Evolutionary conservation across 2,329 filamentous ascomycete genomes (phyloP), one percentile per base, ranked within the genome.

Genomic region (Teratosphaeriaceae sp.): DNA sequence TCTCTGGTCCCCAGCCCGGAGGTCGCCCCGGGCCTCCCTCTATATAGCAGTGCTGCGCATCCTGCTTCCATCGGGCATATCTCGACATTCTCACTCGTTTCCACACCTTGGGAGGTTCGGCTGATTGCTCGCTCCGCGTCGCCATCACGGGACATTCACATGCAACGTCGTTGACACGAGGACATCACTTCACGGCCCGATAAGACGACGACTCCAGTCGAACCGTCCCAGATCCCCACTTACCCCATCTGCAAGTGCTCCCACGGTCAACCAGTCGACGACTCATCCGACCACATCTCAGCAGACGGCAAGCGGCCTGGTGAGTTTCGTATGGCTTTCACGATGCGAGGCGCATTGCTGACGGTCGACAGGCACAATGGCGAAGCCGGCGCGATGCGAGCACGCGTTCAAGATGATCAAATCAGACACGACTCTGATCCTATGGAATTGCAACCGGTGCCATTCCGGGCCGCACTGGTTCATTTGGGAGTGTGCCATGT

Each of bases 361-460:
- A 34, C 15, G 31, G 15, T 20, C 12, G 3, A 13, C 31, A 34
- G 31, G 20, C 4, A 48, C 47, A 55, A 73, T 73, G 70, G 70
- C 70, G 44, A 66, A 67, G 45, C 65, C 70, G 21, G 67, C 64
- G 43, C 68, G 59, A 56, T 74, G 71, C 63, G 58, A 67, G 38
- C 71, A 74, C 55, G 55, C 55, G 27, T 74, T 71, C 65, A 67
- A 68, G 51, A 63, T 72, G 57, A 70, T 73, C 65, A 74, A 74
- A 54, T 72, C 69, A 18, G 69, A 73, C 56, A 73, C 68, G 12
- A 72, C 67, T 3, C 60, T 74, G 48, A 66, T 74, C 45, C 61
- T 71, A 43, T 74, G 71, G 71, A 71, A 71, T 44, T 74, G 71
- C 65, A 70, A 72, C 55, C 56, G 69, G 52, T 74, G 71, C 59